Conservation (phyloP, 306 rosid species). For the Alnus glutinosa region DNA sequence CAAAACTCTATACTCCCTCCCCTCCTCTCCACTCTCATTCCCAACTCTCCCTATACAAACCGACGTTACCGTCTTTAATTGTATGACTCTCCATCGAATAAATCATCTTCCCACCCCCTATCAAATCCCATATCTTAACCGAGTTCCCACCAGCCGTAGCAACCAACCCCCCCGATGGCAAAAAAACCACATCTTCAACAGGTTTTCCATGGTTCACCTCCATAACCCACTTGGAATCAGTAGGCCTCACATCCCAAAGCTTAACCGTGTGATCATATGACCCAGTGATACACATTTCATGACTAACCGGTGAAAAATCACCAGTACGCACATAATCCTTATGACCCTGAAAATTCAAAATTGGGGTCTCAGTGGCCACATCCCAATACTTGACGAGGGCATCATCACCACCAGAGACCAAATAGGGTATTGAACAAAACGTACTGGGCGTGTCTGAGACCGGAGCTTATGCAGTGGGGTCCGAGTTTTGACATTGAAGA, state of each 20-base stretch:
- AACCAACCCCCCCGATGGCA: slow-evolving; percentile 73
- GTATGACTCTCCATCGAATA: slow-evolving; percentile 87
- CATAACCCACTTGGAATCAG: slow-evolving; percentile 42
- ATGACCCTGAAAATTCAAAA: slow-evolving; percentile 56
- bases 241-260: slow-evolving; percentile 81
- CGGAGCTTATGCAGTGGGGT: slow-evolving; percentile 62
- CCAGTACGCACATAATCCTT: slow-evolving; percentile 88
- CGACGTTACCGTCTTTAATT: slow-evolving; percentile 84
- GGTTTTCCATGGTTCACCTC: slow-evolving; percentile 75
- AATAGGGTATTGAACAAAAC: slow-evolving; percentile 74
- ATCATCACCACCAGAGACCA: slow-evolving; percentile 90
- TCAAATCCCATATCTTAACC: slow-evolving; percentile 86
- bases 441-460: slow-evolving; percentile 75
- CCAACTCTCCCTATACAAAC: slow-evolving; percentile 60
- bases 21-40: slow-evolving; percentile 49
- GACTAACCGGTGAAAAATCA: slow-evolving; percentile 68
- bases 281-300: slow-evolving; percentile 66
- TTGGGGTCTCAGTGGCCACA: slow-evolving; percentile 47
- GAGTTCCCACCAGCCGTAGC: slow-evolving; percentile 87
- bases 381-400: slow-evolving; percentile 83
- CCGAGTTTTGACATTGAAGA: slow-evolving; percentile 62
- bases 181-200: slow-evolving; percentile 71
- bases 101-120: slow-evolving; percentile 81
- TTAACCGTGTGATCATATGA: slow-evolving; percentile 88
- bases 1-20: slow-evolving; percentile 61